phyloP scores from a whole-genome alignment of 805 yeast species.

The Candida hispaniensis region DNA sequence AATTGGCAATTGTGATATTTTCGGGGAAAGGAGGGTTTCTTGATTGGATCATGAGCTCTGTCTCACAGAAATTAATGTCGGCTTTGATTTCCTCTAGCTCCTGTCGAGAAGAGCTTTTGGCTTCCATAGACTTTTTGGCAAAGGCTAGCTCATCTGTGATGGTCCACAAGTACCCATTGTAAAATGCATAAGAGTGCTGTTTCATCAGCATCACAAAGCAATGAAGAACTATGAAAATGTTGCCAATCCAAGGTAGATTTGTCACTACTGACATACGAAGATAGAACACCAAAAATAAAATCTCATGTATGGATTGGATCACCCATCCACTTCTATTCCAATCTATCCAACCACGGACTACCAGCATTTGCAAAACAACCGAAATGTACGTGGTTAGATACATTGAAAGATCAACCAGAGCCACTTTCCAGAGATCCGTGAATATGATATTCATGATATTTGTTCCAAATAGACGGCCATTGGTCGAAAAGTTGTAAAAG shows the following conservation, averaged over 20 bases:
- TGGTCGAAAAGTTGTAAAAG: slow-evolving; percentile 40
- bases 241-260: slow-evolving; percentile 80
- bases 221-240: slow-evolving; percentile 74
- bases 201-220: slow-evolving; percentile 85
- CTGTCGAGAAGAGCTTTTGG: too few relatives aligned
- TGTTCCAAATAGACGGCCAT: slow-evolving; percentile 39
- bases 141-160: slow-evolving; percentile 20
- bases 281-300: slow-evolving; percentile 42
- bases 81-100: slow-evolving; percentile 32
- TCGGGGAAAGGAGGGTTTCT: slow-evolving; percentile 46
- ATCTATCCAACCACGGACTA: slow-evolving; percentile 35
- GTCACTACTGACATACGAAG: slow-evolving; percentile 44
- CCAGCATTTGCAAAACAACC: slow-evolving; percentile 45
- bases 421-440: slow-evolving; percentile 56
- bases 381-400: slow-evolving; percentile 56
- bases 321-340: slow-evolving; percentile 64
- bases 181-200: slow-evolving; percentile 86
- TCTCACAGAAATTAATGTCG: slow-evolving; percentile 57
- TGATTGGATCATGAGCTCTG: slow-evolving; percentile 57
- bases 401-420: slow-evolving; percentile 62
- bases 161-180: slow-evolving; percentile 68
- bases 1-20: slow-evolving; percentile 56
- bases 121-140: slow-evolving; percentile 12
- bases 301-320: slow-evolving; percentile 48
- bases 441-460: slow-evolving; percentile 48